phyloP scores from a whole-genome alignment of 208 protist genomes.

The Jaenimonas drosophilae region DNA sequence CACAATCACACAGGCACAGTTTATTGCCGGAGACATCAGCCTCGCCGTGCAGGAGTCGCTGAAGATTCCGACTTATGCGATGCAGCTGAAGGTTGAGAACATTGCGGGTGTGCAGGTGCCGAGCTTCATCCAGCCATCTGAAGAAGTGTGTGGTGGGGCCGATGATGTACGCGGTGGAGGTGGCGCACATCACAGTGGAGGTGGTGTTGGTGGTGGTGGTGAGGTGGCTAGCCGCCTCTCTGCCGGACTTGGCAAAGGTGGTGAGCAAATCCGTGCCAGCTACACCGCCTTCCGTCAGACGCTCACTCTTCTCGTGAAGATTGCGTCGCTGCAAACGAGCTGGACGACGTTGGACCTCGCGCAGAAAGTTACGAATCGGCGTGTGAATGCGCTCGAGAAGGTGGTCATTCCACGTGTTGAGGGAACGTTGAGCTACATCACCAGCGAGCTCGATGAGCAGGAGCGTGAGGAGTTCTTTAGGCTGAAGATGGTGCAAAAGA shows the following conservation, averaged over 20 bases:
- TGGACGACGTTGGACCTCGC: slow-evolving; percentile 97
- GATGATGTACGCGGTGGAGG: slow-evolving; percentile 2
- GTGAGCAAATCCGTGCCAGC: slow-evolving; percentile 92
- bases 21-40: slow-evolving; percentile 94
- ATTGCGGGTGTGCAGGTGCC: slow-evolving; percentile 97
- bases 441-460: slow-evolving; percentile 97
- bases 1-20: slow-evolving; percentile 95
- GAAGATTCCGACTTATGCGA: slow-evolving; percentile 81
- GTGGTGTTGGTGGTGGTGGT: neutral
- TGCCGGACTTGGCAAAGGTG: slow-evolving; percentile 94
- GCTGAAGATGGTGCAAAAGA: slow-evolving; percentile 97
- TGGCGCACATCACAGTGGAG: too few relatives aligned
- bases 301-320: slow-evolving; percentile 88
- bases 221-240: neutral
- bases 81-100: slow-evolving; percentile 94
- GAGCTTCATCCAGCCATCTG: slow-evolving; percentile 78
- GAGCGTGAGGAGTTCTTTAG: slow-evolving; percentile 99
- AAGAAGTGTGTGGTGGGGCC: slow-evolving; percentile 4
- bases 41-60: slow-evolving; percentile 92
- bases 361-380: slow-evolving; percentile 99
- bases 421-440: slow-evolving; percentile 98
- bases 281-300: slow-evolving; percentile 87
- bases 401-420: slow-evolving; percentile 97
- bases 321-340: slow-evolving; percentile 97
- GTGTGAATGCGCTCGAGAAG: slow-evolving; percentile 99